Conservation (phyloP, 2,329 filamentous ascomycete genomes). For the Pseudogymnoascus sp. region DNA sequence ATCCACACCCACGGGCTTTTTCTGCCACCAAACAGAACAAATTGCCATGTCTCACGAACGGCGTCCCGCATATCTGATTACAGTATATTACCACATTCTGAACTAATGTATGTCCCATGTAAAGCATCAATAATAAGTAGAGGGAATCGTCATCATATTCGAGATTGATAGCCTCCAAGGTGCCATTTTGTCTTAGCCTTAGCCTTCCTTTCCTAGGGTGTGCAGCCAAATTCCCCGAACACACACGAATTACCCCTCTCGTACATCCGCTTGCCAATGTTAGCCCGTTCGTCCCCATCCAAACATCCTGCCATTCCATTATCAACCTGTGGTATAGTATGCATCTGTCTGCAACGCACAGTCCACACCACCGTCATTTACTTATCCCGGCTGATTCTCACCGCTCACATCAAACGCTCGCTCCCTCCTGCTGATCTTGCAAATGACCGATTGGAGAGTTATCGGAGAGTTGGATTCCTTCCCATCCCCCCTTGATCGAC, state of each 20-base stretch:
- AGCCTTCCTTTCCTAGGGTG: not conserved
- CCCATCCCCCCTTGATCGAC: not conserved
- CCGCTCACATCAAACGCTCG: constrained; percentile 7
- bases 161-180: constrained; percentile 1
- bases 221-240: not conserved
- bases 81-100: not conserved
- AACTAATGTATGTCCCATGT: not conserved
- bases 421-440: constrained; percentile 6
- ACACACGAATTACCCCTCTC: not conserved
- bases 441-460: not conserved
- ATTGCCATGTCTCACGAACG: constrained; percentile 1
- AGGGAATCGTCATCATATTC: not conserved
- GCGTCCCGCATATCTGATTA: constrained; percentile 6
- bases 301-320: constrained; percentile 3
- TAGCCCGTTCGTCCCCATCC: not conserved
- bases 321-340: not conserved
- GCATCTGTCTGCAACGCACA: not conserved
- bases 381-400: not conserved
- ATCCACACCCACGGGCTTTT: constrained; percentile 6
- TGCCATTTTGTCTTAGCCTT: not conserved
- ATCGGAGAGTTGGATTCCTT: not conserved
- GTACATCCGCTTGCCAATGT: not conserved
- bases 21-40: not conserved
- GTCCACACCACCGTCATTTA: not conserved
- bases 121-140: not conserved